These are phyloP conservation scores for Yamadazyma kanchanaburiensis DNA, from an alignment of 1,139 yeast species.

Conservation along the genomic window DNA sequence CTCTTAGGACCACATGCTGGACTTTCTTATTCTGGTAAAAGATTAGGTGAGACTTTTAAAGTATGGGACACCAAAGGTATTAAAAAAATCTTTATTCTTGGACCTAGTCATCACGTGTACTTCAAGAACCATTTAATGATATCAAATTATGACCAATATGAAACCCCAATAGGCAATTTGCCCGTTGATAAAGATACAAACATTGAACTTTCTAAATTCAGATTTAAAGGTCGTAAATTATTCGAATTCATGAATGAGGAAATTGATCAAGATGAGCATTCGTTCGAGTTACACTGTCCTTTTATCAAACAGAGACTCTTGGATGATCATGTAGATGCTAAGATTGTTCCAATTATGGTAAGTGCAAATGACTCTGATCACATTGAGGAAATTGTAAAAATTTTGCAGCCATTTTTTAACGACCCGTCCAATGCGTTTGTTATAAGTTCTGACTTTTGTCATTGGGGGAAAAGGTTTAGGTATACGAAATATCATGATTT, in stretches of 20 bases:
- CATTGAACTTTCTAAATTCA: conserved; percentile 1
- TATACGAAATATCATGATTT: conserved; percentile 57
- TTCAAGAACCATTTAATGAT: conserved; percentile 60
- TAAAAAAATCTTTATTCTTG: conserved; percentile 72
- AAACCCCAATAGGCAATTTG: conserved; percentile 79
- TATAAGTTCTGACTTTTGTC: conserved; percentile 90
- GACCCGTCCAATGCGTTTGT: conserved; percentile 66
- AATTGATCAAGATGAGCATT: conserved; percentile 84
- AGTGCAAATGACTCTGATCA: conserved; percentile 54
- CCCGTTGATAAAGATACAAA: conserved; percentile 48
- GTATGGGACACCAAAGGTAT: conserved; percentile 60
- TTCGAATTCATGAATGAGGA: conserved; percentile 57
- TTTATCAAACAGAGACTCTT: conserved; percentile 47
- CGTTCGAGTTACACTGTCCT: conserved; percentile 94
- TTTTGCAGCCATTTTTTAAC: conserved; percentile 52
- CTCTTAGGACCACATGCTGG: conserved; percentile 84
- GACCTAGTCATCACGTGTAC: conserved; percentile 94
- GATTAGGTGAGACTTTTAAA: conserved; percentile 75
- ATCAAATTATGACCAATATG: conserved; percentile 53
- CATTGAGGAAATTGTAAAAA: conserved; percentile 43
- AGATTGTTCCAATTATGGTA: conserved; percentile 76
- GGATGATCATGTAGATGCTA: conserved; percentile 25
- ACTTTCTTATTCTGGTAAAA: conserved; percentile 72
- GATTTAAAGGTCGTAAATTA: conserved; percentile 10
- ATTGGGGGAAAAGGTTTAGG: conserved; percentile 86